phyloP scores from a whole-genome alignment of 495 filamentous ascomycete genomes.

The Penicillium bovifimosum region DNA sequence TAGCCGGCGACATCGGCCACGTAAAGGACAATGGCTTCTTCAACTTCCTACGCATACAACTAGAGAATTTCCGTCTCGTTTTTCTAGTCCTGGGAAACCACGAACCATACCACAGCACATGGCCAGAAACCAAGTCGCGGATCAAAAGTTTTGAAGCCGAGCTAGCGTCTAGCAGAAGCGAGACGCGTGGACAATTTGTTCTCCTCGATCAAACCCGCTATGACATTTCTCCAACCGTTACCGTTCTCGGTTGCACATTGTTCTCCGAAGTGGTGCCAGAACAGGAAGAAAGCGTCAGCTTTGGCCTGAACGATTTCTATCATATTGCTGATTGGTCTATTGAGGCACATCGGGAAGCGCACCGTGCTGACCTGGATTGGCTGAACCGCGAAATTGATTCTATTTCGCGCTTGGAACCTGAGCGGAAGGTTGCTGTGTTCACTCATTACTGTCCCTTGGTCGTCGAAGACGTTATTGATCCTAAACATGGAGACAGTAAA shows the following conservation, averaged over 20 bases:
- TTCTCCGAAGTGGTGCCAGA: conserved; percentile 19
- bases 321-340: conserved; percentile 44
- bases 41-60: no score
- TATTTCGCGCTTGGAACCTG: conserved; percentile 10
- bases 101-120: no score
- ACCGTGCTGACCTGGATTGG: conserved; percentile 43
- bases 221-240: conserved; percentile 15
- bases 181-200: conserved; percentile 16
- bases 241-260: conserved; percentile 37
- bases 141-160: no score
- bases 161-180: no score
- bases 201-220: neutral
- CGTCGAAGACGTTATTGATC: neutral
- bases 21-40: no score
- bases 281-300: conserved; percentile 21
- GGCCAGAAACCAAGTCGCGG: no score
- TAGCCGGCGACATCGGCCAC: no score
- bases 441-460: conserved; percentile 30
- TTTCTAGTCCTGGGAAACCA: no score
- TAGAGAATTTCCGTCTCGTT: no score
- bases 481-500: neutral
- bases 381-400: conserved; percentile 42
- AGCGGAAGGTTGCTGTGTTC: conserved; percentile 38
- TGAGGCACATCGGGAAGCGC: conserved; percentile 34
- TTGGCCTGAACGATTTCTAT: conserved; percentile 46